Percentiles rank a stretch among this genome's conserved stretches.
Conservation (phyloP, 805 yeast genomes). For the Candida boleticola region DNA sequence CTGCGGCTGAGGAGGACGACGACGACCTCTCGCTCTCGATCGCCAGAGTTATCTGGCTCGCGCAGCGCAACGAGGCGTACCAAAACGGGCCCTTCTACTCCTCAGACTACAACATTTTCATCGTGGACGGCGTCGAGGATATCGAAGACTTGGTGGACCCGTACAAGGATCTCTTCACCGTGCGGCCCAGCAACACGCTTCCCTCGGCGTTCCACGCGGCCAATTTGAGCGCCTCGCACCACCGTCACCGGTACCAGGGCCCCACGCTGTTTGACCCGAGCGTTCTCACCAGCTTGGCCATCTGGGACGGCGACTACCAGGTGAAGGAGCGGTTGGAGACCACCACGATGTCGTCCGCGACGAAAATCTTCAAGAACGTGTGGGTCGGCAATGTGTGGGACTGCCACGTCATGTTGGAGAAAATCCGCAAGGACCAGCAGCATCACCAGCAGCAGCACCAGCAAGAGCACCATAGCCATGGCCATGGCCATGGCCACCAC, state of each 20-base stretch:
- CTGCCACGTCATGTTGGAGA: slow-evolving; percentile 41
- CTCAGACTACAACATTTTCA: slow-evolving; percentile 19
- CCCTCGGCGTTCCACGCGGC: slow-evolving; percentile 6
- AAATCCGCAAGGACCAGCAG: background rate
- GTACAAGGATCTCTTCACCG: slow-evolving; percentile 10
- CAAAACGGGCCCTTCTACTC: slow-evolving; percentile 4
- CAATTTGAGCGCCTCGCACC: background rate
- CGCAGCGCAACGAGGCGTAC: slow-evolving; percentile 28
- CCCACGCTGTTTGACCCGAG: background rate
- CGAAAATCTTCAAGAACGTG: slow-evolving; percentile 51
- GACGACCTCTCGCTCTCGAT: slow-evolving; percentile 19
- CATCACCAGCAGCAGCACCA: background rate
- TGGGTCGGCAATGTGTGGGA: slow-evolving; percentile 88
- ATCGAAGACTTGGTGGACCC: background rate
- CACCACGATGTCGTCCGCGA: slow-evolving; percentile 77
- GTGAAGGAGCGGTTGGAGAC: slow-evolving; percentile 81
- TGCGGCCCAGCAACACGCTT: slow-evolving; percentile 10
- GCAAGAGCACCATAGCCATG: background rate
- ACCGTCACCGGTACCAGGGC: background rate
- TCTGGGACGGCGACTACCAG: slow-evolving; percentile 67
- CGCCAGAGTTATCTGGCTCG: slow-evolving; percentile 35
- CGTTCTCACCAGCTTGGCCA: slow-evolving; percentile 4
- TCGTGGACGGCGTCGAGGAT: slow-evolving; percentile 12
- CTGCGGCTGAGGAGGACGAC: slow-evolving; percentile 6
- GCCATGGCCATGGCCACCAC: background rate